phyloP scores from a whole-genome alignment of 352 stramenopile genomes.

The Thraustochytrium sp. region DNA sequence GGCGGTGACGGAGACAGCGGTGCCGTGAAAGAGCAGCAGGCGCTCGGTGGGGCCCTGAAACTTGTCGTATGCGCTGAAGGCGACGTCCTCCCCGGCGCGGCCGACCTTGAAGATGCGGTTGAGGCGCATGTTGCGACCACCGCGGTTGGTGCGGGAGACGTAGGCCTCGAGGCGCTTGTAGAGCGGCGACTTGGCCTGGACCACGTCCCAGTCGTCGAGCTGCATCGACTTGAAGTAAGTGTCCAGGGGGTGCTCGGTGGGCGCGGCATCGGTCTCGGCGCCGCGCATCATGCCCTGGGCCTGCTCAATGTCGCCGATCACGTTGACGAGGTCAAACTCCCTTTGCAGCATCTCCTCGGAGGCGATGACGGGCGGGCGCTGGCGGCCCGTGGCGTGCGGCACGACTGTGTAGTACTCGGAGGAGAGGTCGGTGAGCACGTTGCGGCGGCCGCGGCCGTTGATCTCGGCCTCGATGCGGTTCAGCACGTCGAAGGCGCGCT shows the following conservation, averaged over 20 bases:
- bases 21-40: constrained; percentile 54
- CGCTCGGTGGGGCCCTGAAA: too few species aligned
- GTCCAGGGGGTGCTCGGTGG: constrained; percentile 48
- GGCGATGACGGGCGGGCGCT: constrained; percentile 48
- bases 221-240: constrained; percentile 49
- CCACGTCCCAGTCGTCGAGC: constrained; percentile 45
- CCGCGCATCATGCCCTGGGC: constrained; percentile 48
- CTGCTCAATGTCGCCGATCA: constrained; percentile 52
- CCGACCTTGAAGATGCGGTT: constrained; percentile 47
- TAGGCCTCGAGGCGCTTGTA: constrained; percentile 49
- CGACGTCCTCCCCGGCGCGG: constrained; percentile 47
- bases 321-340: constrained; percentile 53
- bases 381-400: constrained; percentile 49
- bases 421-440: constrained; percentile 41
- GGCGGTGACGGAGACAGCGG: constrained; percentile 53
- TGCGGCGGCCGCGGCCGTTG: background rate
- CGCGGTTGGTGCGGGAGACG: constrained; percentile 28
- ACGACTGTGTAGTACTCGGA: constrained; percentile 52
- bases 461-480: constrained; percentile 47
- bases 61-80: constrained; percentile 46
- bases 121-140: background rate
- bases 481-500: constrained; percentile 51
- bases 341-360: constrained; percentile 44
- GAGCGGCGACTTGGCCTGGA: background rate
- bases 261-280: background rate